These are phyloP conservation scores for Pichia ethanolica DNA, from an alignment of 805 yeast genomes.

Conservation along the genomic window DNA sequence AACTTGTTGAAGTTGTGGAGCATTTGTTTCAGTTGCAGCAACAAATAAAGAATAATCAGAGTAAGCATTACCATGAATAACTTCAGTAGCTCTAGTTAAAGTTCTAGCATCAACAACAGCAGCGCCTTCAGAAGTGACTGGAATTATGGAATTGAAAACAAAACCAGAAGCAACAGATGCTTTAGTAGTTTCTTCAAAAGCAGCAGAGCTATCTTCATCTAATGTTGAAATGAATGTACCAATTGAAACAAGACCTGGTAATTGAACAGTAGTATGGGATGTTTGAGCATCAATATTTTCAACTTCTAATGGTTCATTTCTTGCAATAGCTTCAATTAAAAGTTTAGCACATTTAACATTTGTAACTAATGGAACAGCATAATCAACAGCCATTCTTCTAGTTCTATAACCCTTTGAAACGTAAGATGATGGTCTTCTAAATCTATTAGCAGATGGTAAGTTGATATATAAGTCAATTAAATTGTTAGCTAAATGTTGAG, in stretches of 20 bases:
- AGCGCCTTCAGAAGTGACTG: slow-evolving; percentile 58
- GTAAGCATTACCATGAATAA: slow-evolving; percentile 50
- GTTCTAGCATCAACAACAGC: slow-evolving; percentile 59
- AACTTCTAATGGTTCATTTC: slow-evolving; percentile 61
- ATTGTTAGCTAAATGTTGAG: slow-evolving; percentile 95
- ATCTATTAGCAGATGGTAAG: slow-evolving; percentile 92
- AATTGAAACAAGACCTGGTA: slow-evolving; percentile 85
- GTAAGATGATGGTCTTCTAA: slow-evolving; percentile 97
- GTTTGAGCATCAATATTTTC: slow-evolving; percentile 81
- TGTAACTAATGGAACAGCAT: slow-evolving; percentile 94
- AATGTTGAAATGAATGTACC: slow-evolving; percentile 71
- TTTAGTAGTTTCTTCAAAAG: slow-evolving; percentile 62
- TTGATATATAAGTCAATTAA: slow-evolving; percentile 93
- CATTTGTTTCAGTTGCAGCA: slow-evolving; percentile 72
- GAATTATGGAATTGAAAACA: slow-evolving; percentile 75
- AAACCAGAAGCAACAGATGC: slow-evolving; percentile 78
- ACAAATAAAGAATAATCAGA: slow-evolving; percentile 79
- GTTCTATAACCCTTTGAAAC: slow-evolving; percentile 96
- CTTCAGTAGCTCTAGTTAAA: slow-evolving; percentile 54
- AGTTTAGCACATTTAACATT: slow-evolving; percentile 96
- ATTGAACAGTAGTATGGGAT: slow-evolving; percentile 69
- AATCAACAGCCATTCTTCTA: slow-evolving; percentile 99
- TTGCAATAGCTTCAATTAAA: slow-evolving; percentile 85
- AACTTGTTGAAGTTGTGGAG: slow-evolving; percentile 52
- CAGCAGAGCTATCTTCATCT: slow-evolving; percentile 40